Percentiles rank a stretch among this genome's conserved stretches.
Conservation (phyloP, 495 filamentous ascomycete genomes). For the Penicillium soppii region DNA sequence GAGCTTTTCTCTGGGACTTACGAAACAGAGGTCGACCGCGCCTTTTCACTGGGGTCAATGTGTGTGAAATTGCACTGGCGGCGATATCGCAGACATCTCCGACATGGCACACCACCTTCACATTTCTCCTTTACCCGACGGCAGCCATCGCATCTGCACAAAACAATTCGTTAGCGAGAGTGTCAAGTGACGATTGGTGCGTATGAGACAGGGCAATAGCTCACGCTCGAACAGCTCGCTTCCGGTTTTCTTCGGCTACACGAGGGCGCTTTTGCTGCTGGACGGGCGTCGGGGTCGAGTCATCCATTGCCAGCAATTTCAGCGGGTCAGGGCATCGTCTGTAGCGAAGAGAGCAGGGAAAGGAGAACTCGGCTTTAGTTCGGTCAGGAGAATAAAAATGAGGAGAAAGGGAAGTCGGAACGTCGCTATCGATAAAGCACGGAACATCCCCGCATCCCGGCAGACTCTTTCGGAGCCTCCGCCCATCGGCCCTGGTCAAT, state of each 20-base stretch:
- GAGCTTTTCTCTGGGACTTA: conserved; percentile 19
- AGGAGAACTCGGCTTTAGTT: not conserved
- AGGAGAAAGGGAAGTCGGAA: conserved; percentile 12
- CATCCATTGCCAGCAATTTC: conserved; percentile 25
- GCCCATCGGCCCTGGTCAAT: not conserved
- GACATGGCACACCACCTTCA: conserved; percentile 52
- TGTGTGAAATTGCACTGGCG: conserved; percentile 50
- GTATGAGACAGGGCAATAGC: not conserved
- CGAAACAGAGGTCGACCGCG: conserved; percentile 38
- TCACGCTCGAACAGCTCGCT: conserved; percentile 49
- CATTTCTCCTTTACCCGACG: conserved; percentile 53
- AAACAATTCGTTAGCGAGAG: conserved; percentile 9
- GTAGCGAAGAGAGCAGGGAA: conserved; percentile 5
- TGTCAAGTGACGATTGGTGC: not conserved
- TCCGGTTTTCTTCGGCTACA: conserved; percentile 50
- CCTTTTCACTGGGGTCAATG: conserved; percentile 39
- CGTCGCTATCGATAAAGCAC: not conserved
- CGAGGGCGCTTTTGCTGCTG: conserved; percentile 47
- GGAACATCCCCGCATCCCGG: conserved; percentile 18
- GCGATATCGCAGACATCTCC: conserved; percentile 47
- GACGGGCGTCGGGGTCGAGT: conserved; percentile 22
- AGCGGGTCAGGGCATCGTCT: conserved; percentile 30
- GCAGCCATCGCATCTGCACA: conserved; percentile 45
- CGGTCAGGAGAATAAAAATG: conserved; percentile 1
- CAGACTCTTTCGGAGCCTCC: conserved; percentile 5